Evolutionary conservation across 2,329 filamentous ascomycete genomes (phyloP).

Genomic region (Colletotrichum shisoi): DNA sequence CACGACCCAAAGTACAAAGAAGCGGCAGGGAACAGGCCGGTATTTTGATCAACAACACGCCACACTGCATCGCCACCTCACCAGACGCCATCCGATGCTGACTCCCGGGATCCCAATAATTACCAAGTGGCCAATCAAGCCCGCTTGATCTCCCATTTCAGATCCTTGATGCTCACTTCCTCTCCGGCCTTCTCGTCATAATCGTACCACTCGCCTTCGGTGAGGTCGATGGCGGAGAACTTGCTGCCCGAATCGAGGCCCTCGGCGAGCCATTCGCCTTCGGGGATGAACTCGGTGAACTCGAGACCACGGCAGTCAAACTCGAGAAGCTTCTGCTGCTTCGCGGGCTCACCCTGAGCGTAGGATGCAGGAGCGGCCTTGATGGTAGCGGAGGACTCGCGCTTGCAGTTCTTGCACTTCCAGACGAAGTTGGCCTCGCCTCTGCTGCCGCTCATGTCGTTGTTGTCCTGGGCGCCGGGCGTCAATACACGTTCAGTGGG

Average conservation of each 20-base stretch:
- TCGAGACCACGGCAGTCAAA: slow-evolving; percentile 95
- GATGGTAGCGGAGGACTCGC: slow-evolving; percentile 87
- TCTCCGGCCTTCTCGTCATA: slow-evolving; percentile 94
- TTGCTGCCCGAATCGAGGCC: slow-evolving; percentile 81
- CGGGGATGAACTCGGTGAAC: slow-evolving; percentile 87
- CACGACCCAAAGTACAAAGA: not conserved
- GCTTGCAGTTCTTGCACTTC: slow-evolving; percentile 98
- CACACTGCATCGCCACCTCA: slow-evolving; percentile 3
- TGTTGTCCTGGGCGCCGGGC: slow-evolving; percentile 70
- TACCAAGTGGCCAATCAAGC: slow-evolving; percentile 56
- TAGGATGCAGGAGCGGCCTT: slow-evolving; percentile 77
- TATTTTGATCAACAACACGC: not conserved
- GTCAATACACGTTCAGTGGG: not conserved
- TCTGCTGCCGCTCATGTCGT: slow-evolving; percentile 89
- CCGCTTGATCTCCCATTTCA: slow-evolving; percentile 85
- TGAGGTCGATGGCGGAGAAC: slow-evolving; percentile 82
- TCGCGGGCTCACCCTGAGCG: slow-evolving; percentile 73
- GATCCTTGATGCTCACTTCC: slow-evolving; percentile 89
- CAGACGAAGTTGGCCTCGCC: slow-evolving; percentile 99
- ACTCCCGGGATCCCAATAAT: not conserved
- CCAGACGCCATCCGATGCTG: slow-evolving; percentile 32
- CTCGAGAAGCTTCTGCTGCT: slow-evolving; percentile 80
- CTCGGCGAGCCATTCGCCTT: slow-evolving; percentile 91
- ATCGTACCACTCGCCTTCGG: slow-evolving; percentile 95
- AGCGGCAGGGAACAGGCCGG: not conserved